Evolutionary conservation across 2,329 filamentous ascomycete genomes (phyloP), one percentile per base, ranked within the genome.

Genomic region (Clonostachys byssicola): DNA sequence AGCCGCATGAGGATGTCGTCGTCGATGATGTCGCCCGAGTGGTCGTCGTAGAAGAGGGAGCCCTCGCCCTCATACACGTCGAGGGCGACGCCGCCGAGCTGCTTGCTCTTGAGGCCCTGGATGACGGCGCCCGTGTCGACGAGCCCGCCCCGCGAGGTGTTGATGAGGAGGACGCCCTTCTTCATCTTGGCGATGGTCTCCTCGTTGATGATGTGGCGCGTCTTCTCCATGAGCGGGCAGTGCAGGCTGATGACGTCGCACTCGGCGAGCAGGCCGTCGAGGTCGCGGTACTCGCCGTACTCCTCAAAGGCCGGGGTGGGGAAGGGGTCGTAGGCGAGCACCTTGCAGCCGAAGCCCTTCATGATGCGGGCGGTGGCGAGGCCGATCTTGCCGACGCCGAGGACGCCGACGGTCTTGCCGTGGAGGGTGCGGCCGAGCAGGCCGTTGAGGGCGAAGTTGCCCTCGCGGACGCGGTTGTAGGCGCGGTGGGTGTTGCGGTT

Each of bases 51-150:
- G 57, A 87, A 87, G 35, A 86, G 64, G 38, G 69, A 62, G n/a
- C 74, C 70, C 60, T 88, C 84, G 40, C 74, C 75, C 58, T 88
- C 84, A 60, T 87, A 88, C 14, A 88, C 84, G 58, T 88, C 84
- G 38, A 88, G 69, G 1, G 82, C 84, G 33, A 86, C 66, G 1
- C 80, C 83, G 8, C 81, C 80, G 3, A 88, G 67, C 20, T 74
- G 73, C n/a, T 71, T 71, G 36, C 60, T 69, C 67, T 88, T 86
- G 49, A 88, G 72, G 12, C 80, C 78, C 18, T 72, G 65, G 47
- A 86, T 79, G 47, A 85, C 74, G 12, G 81, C 77, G 33, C 66
- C 64, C 1, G 81, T 84, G 57, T 86, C 70, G 50, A 88, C 71
- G 46, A 88, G 66, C 2, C 77, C 82, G 17, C 85, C 85, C 2